Evolutionary conservation across 371 early-diverging fungal genomes (phyloP).

Genomic region (Lichtheimia ramosa): DNA sequence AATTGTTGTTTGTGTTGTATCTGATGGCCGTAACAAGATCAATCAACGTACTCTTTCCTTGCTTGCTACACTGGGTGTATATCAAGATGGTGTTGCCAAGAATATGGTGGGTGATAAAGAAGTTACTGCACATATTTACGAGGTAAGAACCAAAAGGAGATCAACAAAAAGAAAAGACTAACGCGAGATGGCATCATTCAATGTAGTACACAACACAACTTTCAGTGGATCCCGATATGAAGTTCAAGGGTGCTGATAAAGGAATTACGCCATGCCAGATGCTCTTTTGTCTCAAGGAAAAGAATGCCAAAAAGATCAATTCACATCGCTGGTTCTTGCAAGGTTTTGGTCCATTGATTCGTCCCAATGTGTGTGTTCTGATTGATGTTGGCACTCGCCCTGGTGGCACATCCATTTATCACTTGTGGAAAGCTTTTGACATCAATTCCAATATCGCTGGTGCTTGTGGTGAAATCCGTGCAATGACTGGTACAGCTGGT

Average conservation of each 20-base stretch:
- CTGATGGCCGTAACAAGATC: constrained; percentile 68
- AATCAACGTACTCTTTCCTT: constrained; percentile 67
- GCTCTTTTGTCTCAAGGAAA: constrained; percentile 92
- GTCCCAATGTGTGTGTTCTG: constrained; percentile 90
- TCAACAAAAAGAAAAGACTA: background rate
- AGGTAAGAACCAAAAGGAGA: constrained; percentile 32
- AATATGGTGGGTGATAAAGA: constrained; percentile 65
- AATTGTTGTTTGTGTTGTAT: constrained; percentile 86
- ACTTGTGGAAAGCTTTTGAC: constrained; percentile 92
- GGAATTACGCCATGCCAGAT: constrained; percentile 89
- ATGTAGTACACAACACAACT: constrained; percentile 87
- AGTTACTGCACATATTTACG: constrained; percentile 79
- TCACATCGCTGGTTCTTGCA: constrained; percentile 98
- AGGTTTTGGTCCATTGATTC: constrained; percentile 84
- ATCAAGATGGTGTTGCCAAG: constrained; percentile 79
- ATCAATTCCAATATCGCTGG: constrained; percentile 85
- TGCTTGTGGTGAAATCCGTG: constrained; percentile 95
- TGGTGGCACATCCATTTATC: constrained; percentile 84
- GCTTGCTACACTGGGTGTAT: constrained; percentile 80
- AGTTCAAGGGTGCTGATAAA: constrained; percentile 73
- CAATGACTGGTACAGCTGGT: constrained; percentile 78
- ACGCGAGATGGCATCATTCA: background rate
- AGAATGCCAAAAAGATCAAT: constrained; percentile 91
- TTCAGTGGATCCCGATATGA: constrained; percentile 71
- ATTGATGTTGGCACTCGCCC: constrained; percentile 96